Percentiles rank a stretch among this genome's conserved stretches.
Conservation (phyloP, 208 protist species). For the Leishmania martiniquensis region DNA sequence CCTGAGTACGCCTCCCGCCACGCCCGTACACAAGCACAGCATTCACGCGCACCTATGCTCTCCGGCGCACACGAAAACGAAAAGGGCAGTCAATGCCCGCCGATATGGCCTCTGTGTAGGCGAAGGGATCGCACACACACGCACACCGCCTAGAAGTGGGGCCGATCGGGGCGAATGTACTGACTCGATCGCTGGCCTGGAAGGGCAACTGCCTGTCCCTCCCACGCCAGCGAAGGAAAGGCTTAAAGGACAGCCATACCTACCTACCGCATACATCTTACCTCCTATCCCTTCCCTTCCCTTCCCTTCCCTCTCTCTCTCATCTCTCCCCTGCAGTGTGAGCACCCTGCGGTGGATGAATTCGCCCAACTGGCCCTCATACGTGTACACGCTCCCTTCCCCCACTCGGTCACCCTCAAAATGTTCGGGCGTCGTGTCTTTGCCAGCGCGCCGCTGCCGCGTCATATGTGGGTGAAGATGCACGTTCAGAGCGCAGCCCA, state of each 20-base stretch:
- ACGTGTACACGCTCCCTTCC: not conserved
- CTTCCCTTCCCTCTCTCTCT: not conserved
- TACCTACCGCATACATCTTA: not conserved
- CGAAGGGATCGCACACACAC: not conserved
- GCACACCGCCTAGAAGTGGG: not conserved
- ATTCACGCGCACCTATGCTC: not conserved
- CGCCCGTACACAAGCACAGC: constrained; percentile 2
- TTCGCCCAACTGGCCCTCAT: too few relatives aligned
- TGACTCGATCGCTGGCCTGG: not conserved
- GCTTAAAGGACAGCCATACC: not conserved
- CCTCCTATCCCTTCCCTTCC: too few relatives aligned
- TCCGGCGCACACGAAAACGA: too few relatives aligned
- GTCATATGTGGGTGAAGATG: constrained; percentile 64
- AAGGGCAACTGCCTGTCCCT: not conserved
- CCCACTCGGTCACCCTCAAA: too few relatives aligned
- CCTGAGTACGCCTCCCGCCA: not conserved
- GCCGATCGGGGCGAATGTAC: not conserved
- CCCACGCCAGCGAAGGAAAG: too few relatives aligned
- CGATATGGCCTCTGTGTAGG: not conserved
- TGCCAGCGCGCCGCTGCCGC: constrained; percentile 72
- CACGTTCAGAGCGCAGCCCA: constrained; percentile 71
- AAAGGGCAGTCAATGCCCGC: not conserved
- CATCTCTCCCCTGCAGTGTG: not conserved
- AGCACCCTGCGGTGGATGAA: not conserved
- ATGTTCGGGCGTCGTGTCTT: constrained; percentile 90